A percentile compares a stretch with the other conserved stretches of the same genome.
Evolutionary conservation across 1,284 basidiomycete species (phyloP).

Genomic region (Anthracocystis panici-leucophaei): DNA sequence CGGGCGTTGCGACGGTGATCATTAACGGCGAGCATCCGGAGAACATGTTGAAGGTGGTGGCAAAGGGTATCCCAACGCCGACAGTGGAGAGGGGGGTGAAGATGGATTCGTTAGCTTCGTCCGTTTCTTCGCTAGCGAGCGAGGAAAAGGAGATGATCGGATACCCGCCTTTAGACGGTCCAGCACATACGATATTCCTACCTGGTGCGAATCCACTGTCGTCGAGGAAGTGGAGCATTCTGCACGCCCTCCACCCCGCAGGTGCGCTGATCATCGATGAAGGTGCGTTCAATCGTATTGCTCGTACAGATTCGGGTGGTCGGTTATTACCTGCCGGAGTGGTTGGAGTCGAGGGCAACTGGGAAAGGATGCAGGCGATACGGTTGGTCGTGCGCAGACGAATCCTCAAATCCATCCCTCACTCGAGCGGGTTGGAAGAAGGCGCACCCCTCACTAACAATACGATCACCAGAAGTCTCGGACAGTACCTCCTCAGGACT

Average conservation of each 20-base stretch:
- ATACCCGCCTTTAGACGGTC: constrained; percentile 67
- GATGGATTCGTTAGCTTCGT: constrained; percentile 51
- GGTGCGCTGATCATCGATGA: constrained; percentile 88
- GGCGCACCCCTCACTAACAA: constrained; percentile 21
- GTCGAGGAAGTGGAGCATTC: constrained; percentile 94
- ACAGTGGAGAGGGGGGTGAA: not conserved
- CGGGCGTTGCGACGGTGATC: constrained; percentile 94
- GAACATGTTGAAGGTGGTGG: constrained; percentile 84
- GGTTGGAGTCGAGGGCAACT: constrained; percentile 84
- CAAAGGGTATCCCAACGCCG: constrained; percentile 35
- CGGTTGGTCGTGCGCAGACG: constrained; percentile 77
- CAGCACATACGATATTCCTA: constrained; percentile 88
- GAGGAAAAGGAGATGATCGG: constrained; percentile 51
- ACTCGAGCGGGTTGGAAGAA: constrained; percentile 26
- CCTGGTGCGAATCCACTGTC: constrained; percentile 81
- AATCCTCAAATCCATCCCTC: constrained; percentile 26
- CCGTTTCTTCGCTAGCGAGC: constrained; percentile 34
- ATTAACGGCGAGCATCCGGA: constrained; percentile 75
- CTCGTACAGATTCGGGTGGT: constrained; percentile 86
- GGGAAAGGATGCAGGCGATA: constrained; percentile 94
- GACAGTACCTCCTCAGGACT: constrained; percentile 35
- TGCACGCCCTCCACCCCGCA: constrained; percentile 88
- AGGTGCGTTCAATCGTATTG: constrained; percentile 88
- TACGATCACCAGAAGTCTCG: constrained; percentile 23
- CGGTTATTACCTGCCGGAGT: constrained; percentile 91